Conservation (phyloP, 116 monocot genomes). For the Zostera marina region DNA sequence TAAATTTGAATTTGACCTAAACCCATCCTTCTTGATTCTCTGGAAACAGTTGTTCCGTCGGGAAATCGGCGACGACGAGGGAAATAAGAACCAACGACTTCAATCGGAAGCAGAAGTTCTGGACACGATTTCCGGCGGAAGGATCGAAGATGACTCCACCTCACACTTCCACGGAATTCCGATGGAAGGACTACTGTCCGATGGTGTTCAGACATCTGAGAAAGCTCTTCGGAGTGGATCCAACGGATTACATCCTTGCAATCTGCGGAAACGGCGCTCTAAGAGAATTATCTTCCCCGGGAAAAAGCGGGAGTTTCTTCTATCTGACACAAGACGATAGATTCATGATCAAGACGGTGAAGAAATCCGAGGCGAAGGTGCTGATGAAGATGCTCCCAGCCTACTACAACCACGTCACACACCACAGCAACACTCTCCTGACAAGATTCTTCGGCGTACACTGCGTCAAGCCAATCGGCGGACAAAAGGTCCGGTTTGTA, state of each 20-base stretch:
- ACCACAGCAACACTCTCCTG: conserved; percentile 52
- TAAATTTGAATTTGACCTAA: no score
- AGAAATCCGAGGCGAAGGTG: conserved; percentile 92
- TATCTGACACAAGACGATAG: conserved; percentile 91
- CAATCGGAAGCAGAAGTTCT: conserved; percentile 68
- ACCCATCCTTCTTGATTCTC: background rate
- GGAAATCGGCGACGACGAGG: conserved; percentile 37
- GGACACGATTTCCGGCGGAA: conserved; percentile 91
- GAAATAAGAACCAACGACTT: conserved; percentile 49
- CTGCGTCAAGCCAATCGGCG: conserved; percentile 82
- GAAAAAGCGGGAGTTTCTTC: conserved; percentile 94
- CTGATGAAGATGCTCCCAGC: conserved; percentile 76
- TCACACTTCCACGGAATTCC: conserved; percentile 64
- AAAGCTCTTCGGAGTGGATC: conserved; percentile 72
- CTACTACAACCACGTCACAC: conserved; percentile 63
- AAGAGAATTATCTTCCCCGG: conserved; percentile 84
- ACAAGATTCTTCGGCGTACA: conserved; percentile 92
- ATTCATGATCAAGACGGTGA: conserved; percentile 95
- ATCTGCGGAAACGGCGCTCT: conserved; percentile 88
- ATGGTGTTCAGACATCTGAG: conserved; percentile 95
- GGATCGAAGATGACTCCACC: conserved; percentile 92
- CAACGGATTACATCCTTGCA: conserved; percentile 94
- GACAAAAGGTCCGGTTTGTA: conserved; percentile 86
- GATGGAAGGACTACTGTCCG: conserved; percentile 97
- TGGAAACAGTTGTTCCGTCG: conserved; percentile 59